Conservation (phyloP, 768 basidiomycete species). For the Rhodotorula kratochvilovae region DNA sequence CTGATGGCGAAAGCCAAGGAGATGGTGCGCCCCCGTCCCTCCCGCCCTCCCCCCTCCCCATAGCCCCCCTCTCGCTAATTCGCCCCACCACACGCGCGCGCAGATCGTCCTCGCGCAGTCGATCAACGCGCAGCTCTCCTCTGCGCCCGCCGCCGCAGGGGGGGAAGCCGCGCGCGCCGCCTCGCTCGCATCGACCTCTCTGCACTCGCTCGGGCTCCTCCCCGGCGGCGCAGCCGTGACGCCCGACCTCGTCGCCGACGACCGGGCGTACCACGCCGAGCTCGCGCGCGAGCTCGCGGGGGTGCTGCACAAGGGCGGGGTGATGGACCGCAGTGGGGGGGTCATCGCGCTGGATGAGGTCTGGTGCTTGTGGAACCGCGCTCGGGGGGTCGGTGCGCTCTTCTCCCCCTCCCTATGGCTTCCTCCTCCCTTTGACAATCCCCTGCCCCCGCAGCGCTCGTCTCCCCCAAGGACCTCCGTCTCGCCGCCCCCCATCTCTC, state of each 20-base stretch:
- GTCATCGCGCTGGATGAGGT: slow-evolving; percentile 40
- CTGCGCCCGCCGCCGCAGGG: slow-evolving; percentile 23
- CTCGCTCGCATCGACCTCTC: slow-evolving; percentile 4
- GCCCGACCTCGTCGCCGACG: slow-evolving; percentile 78
- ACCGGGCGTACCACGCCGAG: slow-evolving; percentile 70
- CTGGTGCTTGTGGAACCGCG: slow-evolving; percentile 44
- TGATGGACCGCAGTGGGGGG: slow-evolving; percentile 32
- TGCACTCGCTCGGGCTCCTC: slow-evolving; percentile 18
- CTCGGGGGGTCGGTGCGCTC: slow-evolving; percentile 36
- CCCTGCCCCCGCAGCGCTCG: slow-evolving; percentile 59
- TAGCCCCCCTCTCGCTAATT: background rate
- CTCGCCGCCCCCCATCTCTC: slow-evolving; percentile 63
- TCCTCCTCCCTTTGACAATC: background rate
- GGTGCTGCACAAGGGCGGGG: slow-evolving; percentile 57
- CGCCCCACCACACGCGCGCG: no score
- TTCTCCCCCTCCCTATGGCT: background rate
- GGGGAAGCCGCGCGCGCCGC: background rate
- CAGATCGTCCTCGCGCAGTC: slow-evolving; percentile 71
- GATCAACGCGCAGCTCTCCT: slow-evolving; percentile 73
- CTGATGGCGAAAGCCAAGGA: slow-evolving; percentile 86
- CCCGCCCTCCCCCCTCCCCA: no score
- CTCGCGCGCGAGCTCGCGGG: slow-evolving; percentile 75
- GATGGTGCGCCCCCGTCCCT: slow-evolving; percentile 61
- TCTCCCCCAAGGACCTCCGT: slow-evolving; percentile 83
- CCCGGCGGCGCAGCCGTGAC: slow-evolving; percentile 11